phyloP scores from a whole-genome alignment of 805 yeast species.

The Saccharomycopsis javanensis region DNA sequence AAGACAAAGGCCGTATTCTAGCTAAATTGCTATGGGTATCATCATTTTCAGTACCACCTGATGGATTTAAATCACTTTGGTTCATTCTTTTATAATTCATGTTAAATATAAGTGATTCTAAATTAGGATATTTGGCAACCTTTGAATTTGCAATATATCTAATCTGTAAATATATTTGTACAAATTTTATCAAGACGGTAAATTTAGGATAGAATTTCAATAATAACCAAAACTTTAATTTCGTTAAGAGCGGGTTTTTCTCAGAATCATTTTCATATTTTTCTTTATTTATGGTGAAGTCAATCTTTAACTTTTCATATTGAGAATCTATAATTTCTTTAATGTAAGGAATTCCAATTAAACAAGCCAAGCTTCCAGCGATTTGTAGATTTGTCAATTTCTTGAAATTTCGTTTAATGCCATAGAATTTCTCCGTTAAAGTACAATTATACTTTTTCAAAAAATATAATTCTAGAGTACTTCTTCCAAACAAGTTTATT shows the following conservation, averaged over 20 bases:
- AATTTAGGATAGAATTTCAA: conserved; percentile 54
- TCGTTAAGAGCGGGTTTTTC: conserved; percentile 24
- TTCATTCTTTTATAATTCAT: conserved; percentile 59
- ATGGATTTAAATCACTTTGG: conserved; percentile 28
- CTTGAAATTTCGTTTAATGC: conserved; percentile 57
- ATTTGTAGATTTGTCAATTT: conserved; percentile 46
- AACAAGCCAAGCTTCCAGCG: conserved; percentile 42
- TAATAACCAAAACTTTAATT: conserved; percentile 30
- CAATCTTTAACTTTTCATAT: conserved; percentile 55
- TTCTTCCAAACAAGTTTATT: conserved; percentile 49
- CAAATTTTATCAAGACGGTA: conserved; percentile 35
- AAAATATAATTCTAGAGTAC: conserved; percentile 61
- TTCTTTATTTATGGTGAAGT: conserved; percentile 36
- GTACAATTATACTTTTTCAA: conserved; percentile 70
- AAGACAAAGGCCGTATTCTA: conserved; percentile 16
- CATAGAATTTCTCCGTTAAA: conserved; percentile 88
- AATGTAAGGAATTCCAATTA: conserved; percentile 60
- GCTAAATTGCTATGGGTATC: conserved; percentile 17
- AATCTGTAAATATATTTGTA: conserved; percentile 49
- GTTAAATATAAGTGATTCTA: conserved; percentile 50
- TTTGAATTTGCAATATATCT: conserved; percentile 53
- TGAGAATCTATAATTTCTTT: conserved; percentile 56
- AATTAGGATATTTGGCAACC: conserved; percentile 45
- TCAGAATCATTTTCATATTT: conserved; percentile 15
- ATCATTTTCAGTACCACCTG: not conserved